Evolutionary conservation across 2,329 filamentous ascomycete genomes (phyloP), one percentile per base, ranked within the genome.

Genomic region (Trichoderma sp.): DNA sequence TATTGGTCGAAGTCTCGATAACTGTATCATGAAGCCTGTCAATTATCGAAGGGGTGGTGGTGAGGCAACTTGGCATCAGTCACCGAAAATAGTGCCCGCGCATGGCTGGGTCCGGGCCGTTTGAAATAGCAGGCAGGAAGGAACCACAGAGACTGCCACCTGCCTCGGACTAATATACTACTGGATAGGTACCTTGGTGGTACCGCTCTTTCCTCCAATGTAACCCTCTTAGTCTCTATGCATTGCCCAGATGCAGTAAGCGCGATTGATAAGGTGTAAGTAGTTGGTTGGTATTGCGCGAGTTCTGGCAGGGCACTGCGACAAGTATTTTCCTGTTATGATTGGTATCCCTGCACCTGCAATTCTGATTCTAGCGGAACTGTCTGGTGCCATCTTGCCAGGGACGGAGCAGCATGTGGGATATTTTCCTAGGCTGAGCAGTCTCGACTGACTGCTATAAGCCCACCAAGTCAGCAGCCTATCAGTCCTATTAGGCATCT

Each of bases 381-480:
- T 49, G 8, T 7, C 3, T 24, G 24, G 11, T 47, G 10, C 19
- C 5, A 24, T 24, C 24, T 43, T 4, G 40, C 5, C 40, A 43
- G 0, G 40, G 14, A 40, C 7, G 37, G 37, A 40, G 37, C 37
- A 40, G 37, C 37, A 5, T 35, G 37, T 40, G 37, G 37, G 37
- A 40, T 40, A 7, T 40, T 40, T n/a, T n/a, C n/a, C n/a, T n/a
- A n/a, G n/a, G 37, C 13, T 40, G 37, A 11, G 10, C 6, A 35
- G 37, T 40, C 3, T 5, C 16, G 14, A 43, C 40, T 43, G 16
- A 43, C 37, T 13, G 33, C 37, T n/a, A 19, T n/a, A 43, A 29
- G 58, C 58, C 47, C 40, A 49, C 58, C 47, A 27, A 49, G 37
- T 47, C 58, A 61, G 58, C 58, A 49, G 19, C 35, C 35, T 5